Conservation (phyloP, 768 basidiomycete species). For the Exidia glandulosa region DNA sequence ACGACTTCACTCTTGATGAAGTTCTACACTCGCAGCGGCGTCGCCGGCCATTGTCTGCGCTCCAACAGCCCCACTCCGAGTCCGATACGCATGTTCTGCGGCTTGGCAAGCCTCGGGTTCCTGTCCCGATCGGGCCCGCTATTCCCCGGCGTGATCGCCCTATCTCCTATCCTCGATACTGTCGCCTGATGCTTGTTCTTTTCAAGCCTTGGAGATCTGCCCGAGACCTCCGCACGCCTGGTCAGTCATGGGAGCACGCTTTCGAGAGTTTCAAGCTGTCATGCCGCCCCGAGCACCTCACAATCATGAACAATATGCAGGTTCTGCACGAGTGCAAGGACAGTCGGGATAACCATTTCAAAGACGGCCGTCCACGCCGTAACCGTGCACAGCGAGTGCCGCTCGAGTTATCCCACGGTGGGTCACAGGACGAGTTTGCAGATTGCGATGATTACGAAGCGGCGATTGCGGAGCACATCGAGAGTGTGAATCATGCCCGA, state of each 20-base stretch:
- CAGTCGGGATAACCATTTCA: constrained; percentile 14
- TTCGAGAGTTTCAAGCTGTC: constrained; percentile 12
- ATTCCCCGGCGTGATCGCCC: constrained; percentile 22
- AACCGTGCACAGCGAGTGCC: not conserved
- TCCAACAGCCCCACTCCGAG: constrained; percentile 12
- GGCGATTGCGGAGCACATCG: constrained; percentile 11
- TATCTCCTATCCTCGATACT: constrained; percentile 13
- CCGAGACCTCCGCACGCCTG: constrained; percentile 12
- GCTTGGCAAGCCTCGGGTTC: constrained; percentile 10
- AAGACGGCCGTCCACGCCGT: constrained; percentile 15
- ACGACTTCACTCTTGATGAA: too few species aligned
- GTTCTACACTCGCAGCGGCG: too few species aligned
- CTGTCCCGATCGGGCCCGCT: constrained; percentile 24
- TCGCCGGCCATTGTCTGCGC: not conserved
- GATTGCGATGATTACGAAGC: constrained; percentile 3
- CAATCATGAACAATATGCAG: constrained; percentile 30
- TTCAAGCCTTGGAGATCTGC: constrained; percentile 31
- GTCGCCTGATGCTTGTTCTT: constrained; percentile 28
- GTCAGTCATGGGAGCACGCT: constrained; percentile 20
- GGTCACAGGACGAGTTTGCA: not conserved
- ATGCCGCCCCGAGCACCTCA: constrained; percentile 1
- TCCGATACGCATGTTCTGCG: constrained; percentile 10
- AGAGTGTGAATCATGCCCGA: constrained; percentile 2
- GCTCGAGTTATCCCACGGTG: too few species aligned
- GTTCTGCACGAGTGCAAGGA: constrained; percentile 26